phyloP scores from a whole-genome alignment of 2,329 filamentous ascomycete species.

The Alternaria ventricosa region DNA sequence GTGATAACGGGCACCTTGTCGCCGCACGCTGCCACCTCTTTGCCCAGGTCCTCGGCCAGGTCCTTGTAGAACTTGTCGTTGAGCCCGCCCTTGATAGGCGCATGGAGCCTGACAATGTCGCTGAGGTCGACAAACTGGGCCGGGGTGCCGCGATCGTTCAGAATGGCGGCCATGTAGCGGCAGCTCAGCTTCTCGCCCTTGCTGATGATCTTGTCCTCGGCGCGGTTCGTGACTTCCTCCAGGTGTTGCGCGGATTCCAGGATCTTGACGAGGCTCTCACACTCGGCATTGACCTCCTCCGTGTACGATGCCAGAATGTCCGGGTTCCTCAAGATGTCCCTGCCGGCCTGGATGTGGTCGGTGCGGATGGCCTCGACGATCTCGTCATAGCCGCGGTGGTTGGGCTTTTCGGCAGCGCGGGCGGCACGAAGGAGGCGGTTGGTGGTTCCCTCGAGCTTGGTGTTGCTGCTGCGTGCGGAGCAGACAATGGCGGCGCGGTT shows the following conservation, averaged over 20 bases:
- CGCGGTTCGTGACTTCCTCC: constrained; percentile 59
- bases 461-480: constrained; percentile 91
- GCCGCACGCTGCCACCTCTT: constrained; percentile 52
- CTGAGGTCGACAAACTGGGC: constrained; percentile 91
- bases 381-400: constrained; percentile 65
- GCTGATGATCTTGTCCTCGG: constrained; percentile 79
- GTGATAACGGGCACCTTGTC: constrained; percentile 64
- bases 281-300: constrained; percentile 76
- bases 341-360: constrained; percentile 79
- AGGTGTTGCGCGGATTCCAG: constrained; percentile 67
- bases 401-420: constrained; percentile 53
- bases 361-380: constrained; percentile 81
- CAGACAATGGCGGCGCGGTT: constrained; percentile 91
- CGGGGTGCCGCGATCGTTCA: constrained; percentile 81
- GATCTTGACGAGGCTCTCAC: constrained; percentile 78
- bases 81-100: constrained; percentile 44
- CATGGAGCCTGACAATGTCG: constrained; percentile 74
- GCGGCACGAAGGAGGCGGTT: constrained; percentile 66
- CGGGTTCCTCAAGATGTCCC: constrained; percentile 52
- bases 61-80: constrained; percentile 57
- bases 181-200: constrained; percentile 97
- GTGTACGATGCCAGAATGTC: constrained; percentile 62
- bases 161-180: constrained; percentile 82
- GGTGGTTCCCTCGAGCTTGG: constrained; percentile 93
- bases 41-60: constrained; percentile 50